Evolutionary conservation across 768 basidiomycete genomes (phyloP).

Genomic region (Naganishia friedmannii): DNA sequence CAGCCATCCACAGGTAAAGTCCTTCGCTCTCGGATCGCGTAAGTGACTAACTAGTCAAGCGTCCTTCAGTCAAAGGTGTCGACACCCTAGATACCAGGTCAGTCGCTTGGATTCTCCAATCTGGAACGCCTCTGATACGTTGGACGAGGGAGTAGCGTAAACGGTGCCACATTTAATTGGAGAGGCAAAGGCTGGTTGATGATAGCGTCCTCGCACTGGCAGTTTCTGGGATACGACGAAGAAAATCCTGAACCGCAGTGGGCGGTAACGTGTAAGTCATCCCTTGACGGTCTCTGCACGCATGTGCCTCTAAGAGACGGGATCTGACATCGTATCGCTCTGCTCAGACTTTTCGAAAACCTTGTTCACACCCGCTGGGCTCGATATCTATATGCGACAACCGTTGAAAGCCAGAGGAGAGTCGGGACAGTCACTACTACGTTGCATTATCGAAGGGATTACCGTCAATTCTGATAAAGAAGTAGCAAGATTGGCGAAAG

Average conservation of each 20-base stretch:
- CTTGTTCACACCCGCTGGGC: slow-evolving; percentile 56
- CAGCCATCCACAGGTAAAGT: slow-evolving; percentile 44
- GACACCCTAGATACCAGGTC: slow-evolving; percentile 46
- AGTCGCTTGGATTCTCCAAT: slow-evolving; percentile 1
- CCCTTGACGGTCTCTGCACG: neutral
- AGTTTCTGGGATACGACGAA: slow-evolving; percentile 53
- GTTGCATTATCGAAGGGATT: slow-evolving; percentile 15
- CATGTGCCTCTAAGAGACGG: neutral
- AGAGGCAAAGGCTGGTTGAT: slow-evolving; percentile 53
- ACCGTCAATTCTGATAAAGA: neutral
- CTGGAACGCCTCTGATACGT: neutral
- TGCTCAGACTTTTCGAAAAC: slow-evolving; percentile 55
- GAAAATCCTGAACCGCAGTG: slow-evolving; percentile 44
- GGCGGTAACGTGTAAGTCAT: slow-evolving; percentile 48
- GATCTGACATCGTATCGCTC: neutral
- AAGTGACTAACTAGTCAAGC: neutral
- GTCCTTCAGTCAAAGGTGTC: slow-evolving; percentile 44
- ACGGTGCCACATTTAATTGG: slow-evolving; percentile 53
- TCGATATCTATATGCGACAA: slow-evolving; percentile 54
- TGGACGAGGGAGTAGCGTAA: slow-evolving; percentile 27
- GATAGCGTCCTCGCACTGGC: slow-evolving; percentile 54
- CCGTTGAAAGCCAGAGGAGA: neutral
- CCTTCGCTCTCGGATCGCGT: neutral
- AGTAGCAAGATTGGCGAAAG: slow-evolving; percentile 1
- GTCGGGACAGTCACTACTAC: neutral